Evolutionary conservation across 352 stramenopile species (phyloP), one percentile per base, ranked within the genome.

Genomic region (Blastocystis sp.): DNA sequence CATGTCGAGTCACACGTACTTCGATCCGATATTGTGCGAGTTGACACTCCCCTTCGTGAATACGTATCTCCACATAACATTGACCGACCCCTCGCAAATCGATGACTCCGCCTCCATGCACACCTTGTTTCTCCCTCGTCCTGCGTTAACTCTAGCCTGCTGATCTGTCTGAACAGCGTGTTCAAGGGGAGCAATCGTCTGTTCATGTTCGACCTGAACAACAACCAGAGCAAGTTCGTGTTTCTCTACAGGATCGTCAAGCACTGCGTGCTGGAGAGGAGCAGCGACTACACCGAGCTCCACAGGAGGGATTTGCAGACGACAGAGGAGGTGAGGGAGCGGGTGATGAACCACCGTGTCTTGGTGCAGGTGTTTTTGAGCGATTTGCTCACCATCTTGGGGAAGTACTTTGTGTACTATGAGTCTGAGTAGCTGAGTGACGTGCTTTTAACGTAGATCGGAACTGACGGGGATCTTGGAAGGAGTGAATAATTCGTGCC

Each of bases 1-100:
- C 8, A 45, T 80, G 39, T 80, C 70, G 0, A 80, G 70, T n/a
- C 70, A 80, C 29, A 43, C 70, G n/a, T 47, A 62, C 43, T 80
- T 80, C 34, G 70, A 80, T 39, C 70, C 70, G 7, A 80, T 80
- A n/a, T 80, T 80, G n/a, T 80, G 70, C 70, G 37, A 80, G 45
- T 39, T 80, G 26, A 66, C 70, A 2, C 11, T 80, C 26, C 54
- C 26, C 3, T 80, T 80, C 29, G 47, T 80, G 5, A 39, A 13
- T 41, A 37, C 54, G 15, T 80, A 80, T n/a, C 45, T 80, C 4
- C 54, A 62, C 47, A 20, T 20, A n/a, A 80, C 43, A 18, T 41
- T 80, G n/a, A 20, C n/a, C 5, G 18, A 80, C 29, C 70, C 70
- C 26, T 13, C 23, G 11, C 9, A 23, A 18, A 61, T 80, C 26